Evolutionary conservation across 2,329 filamentous ascomycete genomes (phyloP), one percentile per base, ranked within the genome.

Genomic region (Pleoardoris graminearum): DNA sequence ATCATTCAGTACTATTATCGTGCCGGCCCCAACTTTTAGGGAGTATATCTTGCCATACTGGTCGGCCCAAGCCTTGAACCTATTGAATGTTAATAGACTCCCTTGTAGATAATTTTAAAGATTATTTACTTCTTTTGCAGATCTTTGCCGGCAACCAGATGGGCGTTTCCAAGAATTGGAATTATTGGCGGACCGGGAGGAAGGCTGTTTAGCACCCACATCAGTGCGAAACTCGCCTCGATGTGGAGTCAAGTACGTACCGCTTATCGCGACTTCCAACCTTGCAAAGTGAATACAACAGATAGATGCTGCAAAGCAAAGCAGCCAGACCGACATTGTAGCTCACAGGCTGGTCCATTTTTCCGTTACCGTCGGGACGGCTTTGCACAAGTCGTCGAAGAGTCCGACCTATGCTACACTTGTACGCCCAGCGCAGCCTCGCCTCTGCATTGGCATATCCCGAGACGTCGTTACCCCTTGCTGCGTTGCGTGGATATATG

Each of bases 151-250:
- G 58, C 49, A 22, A 47, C 45, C 36, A 59, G 57, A 33, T 68
- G 65, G 2, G 61, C 60, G 52, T 68, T 68, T 23, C 65, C 65
- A 11, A 68, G n/a, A 16, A 68, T 63, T 1, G 65, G 62, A 41
- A 54, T 50, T 1, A 62, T 68, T 19, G 61, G 62, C 12, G 65
- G 65, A 19, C 65, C 65, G 0, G 62, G 63, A 32, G 65, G 65
- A 16, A 68, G 58, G 17, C 41, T 44, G 17, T 10, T 10, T 32
- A 8, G n/a, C n/a, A 37, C n/a, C 4, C 4, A 41, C 10, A 27
- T 44, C 41, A 44, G 41, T n/a, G 41, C 7, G 14, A 14, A 3
- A 7, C 4, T 41, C 14, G 14, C 2, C 3, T 5, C 3, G 12
- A 16, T n/a, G 14, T 14, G 23, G 12, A 30, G 12, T 22, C 7